Conservation (phyloP, 164 flowering plant genomes). For the Nelumbo lutea region DNA sequence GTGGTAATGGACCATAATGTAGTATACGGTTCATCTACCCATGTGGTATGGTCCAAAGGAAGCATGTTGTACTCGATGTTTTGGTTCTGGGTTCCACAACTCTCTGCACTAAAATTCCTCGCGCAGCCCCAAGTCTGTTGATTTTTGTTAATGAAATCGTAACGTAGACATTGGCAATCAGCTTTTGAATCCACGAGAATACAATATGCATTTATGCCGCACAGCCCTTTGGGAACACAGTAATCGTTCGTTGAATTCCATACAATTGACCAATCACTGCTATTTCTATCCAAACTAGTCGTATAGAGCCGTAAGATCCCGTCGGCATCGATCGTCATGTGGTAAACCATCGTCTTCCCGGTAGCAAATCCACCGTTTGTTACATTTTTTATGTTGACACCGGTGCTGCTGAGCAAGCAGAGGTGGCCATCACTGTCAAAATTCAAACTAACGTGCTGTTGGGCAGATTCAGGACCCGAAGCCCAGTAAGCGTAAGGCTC, state of each 20-base stretch:
- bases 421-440: conserved; percentile 9
- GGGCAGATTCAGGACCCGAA: conserved; percentile 1
- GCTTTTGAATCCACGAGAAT: not conserved
- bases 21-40: not conserved
- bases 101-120: conserved; percentile 1
- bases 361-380: not conserved
- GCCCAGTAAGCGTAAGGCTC: conserved; percentile 13
- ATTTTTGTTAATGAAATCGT: not conserved
- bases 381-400: not conserved
- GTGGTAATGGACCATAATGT: not conserved
- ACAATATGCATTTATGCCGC: conserved; percentile 5
- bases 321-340: conserved; percentile 6
- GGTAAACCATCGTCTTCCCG: not conserved
- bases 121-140: conserved; percentile 7
- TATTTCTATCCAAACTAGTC: not conserved
- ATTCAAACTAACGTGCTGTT: conserved; percentile 13
- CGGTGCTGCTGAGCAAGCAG: conserved; percentile 7
- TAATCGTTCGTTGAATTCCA: not conserved
- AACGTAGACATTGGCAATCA: conserved; percentile 14
- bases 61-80: not conserved
- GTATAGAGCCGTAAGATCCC: conserved; percentile 12
- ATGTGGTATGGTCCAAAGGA: not conserved
- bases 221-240: conserved; percentile 12
- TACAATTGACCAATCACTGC: not conserved
- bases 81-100: not conserved